Percentiles rank a stretch among this genome's conserved stretches.
Evolutionary conservation across 2,329 filamentous ascomycete species (phyloP).

Genomic region (Trichoderma sp.): DNA sequence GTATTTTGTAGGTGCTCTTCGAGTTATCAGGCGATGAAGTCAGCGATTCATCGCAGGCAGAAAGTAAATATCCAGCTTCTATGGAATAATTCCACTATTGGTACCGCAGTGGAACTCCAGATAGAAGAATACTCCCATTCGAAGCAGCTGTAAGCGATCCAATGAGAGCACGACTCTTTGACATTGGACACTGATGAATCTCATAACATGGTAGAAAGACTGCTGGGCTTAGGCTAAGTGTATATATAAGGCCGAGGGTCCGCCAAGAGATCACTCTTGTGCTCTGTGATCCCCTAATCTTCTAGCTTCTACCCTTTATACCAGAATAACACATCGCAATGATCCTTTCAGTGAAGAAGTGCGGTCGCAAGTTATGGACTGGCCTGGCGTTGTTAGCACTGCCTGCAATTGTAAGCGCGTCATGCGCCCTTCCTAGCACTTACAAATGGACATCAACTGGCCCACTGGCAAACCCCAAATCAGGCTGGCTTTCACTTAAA

Average conservation of each 20-base stretch:
- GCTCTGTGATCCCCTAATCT: neutral
- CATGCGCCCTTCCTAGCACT: neutral
- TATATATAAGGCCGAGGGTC: neutral
- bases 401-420: neutral
- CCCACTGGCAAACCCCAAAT: neutral
- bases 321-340: neutral
- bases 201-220: neutral
- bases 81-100: neutral
- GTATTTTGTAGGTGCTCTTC: neutral
- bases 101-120: neutral
- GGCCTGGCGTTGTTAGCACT: neutral
- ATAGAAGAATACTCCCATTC: neutral
- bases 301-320: neutral
- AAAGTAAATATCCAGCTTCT: neutral
- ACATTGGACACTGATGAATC: neutral
- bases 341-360: neutral
- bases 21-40: neutral
- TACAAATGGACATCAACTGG: slow-evolving; percentile 4
- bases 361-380: neutral
- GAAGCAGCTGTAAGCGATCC: neutral
- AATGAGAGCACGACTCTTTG: neutral
- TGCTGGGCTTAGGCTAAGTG: neutral
- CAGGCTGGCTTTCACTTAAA: neutral
- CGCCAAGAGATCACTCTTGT: neutral
- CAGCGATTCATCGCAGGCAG: neutral